Evolutionary conservation across 345 rosid species (phyloP).

Genomic region (Carallia pectinifolia): DNA sequence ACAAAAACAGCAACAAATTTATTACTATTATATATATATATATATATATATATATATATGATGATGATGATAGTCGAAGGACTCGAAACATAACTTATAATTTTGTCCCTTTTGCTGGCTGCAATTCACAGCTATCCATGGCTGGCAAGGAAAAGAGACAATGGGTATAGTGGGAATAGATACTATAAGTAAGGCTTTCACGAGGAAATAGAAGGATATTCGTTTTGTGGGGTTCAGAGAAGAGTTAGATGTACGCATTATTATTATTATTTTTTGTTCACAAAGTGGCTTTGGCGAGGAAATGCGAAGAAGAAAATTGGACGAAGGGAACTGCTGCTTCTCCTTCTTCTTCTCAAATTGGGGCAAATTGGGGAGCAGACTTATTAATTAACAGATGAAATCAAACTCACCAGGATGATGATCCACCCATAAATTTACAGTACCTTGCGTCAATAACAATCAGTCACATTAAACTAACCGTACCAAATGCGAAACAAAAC

Average conservation of each 20-base stretch:
- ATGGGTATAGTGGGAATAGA: not conserved
- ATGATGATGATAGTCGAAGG: not conserved
- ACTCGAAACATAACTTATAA: not conserved
- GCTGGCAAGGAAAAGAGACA: not conserved
- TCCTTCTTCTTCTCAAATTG: not conserved
- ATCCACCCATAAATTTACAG: slow-evolving; percentile 24
- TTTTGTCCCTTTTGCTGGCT: slow-evolving; percentile 7
- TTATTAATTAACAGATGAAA: slow-evolving; percentile 38
- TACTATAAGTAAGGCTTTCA: not conserved
- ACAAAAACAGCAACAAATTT: not conserved
- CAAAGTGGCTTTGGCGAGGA: not conserved
- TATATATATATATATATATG: not conserved
- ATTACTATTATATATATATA: not conserved
- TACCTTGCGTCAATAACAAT: slow-evolving; percentile 32
- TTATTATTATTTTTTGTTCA: not conserved
- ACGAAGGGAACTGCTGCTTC: not conserved
- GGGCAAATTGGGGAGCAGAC: slow-evolving; percentile 19
- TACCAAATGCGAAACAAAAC: slow-evolving; percentile 24
- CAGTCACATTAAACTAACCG: slow-evolving; percentile 27
- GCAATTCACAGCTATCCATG: not conserved
- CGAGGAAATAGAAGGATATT: not conserved
- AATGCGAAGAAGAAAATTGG: not conserved
- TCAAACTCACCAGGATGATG: slow-evolving; percentile 24
- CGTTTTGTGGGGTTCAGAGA: no score
- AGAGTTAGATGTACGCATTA: no score